Evolutionary conservation across 2,329 filamentous ascomycete genomes (phyloP), one percentile per base, ranked within the genome.

Genomic region (Penicillium sp.): DNA sequence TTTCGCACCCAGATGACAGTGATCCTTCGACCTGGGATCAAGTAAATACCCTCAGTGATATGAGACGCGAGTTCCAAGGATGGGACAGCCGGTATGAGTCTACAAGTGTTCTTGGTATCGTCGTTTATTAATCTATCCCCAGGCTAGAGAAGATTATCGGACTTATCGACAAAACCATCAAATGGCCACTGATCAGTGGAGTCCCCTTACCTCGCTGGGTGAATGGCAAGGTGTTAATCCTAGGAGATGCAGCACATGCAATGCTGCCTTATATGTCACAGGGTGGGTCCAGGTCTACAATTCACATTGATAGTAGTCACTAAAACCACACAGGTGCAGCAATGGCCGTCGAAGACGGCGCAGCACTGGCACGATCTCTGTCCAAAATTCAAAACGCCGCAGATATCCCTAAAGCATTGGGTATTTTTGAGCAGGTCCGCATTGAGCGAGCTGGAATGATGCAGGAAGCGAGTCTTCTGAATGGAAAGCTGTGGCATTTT

Each of bases 401-500:
- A 0, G 62, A 77, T 30, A 52, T 80, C 0, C 46, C 57, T 0
- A 53, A 60, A 7, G 71, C 73, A 0, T 64, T 81, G 4, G 12
- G 54, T 0, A 55, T 76, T 2, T 81, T 76, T 45, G 71, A 78
- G 43, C 46, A 62, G 10, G 72, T 75, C 16, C 69, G 73, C 7
- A 71, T 68, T 42, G 48, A 65, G 19, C 65, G 75, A 0, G 66
- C 69, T 1, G 64, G 69, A 4, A 67, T 69, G 57, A 79, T 77
- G 75, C 78, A 77, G 60, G 71, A 74, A 56, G 79, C 72, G 10
- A 78, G 75, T 60, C 67, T 73, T 14, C 67, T 80, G 6, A 82
- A 82, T 56, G 75, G 75, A 1, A 69, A 74, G 22, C 60, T 82
- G 3, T 81, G 78, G 78, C 78, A 81, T 62, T 77, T 79, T 40